Percentiles rank a stretch among this genome's conserved stretches.
These are phyloP conservation scores for Nicotiana tomentosiformis DNA, from an alignment of 257 asterid species.

Conservation along the genomic window DNA sequence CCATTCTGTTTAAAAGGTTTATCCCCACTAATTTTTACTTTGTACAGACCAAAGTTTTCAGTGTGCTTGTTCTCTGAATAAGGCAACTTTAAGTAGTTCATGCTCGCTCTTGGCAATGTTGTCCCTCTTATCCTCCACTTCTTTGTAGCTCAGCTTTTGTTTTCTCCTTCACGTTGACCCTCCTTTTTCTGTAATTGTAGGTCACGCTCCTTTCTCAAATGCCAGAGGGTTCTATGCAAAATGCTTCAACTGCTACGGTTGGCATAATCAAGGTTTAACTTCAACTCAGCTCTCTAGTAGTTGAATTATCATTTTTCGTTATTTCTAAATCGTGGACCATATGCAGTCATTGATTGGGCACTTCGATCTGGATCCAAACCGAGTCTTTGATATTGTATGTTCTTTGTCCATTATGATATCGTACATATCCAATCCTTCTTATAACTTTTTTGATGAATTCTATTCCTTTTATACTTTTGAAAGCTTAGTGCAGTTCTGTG, in stretches of 20 bases:
- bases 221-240: constrained; percentile 57
- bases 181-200: constrained; percentile 33
- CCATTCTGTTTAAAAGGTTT: background rate
- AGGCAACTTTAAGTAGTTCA: background rate
- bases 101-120: background rate
- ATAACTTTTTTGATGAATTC: background rate
- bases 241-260: constrained; percentile 72
- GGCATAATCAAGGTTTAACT: constrained; percentile 81
- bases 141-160: background rate
- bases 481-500: constrained; percentile 12
- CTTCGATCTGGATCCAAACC: constrained; percentile 97
- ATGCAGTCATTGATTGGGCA: constrained; percentile 96
- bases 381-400: constrained; percentile 97
- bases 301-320: constrained; percentile 3
- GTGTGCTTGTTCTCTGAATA: background rate
- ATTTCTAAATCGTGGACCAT: constrained; percentile 29
- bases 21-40: background rate
- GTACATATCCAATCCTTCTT: background rate
- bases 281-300: constrained; percentile 7
- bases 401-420: constrained; percentile 12
- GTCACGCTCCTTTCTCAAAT: constrained; percentile 91
- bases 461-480: constrained; percentile 13
- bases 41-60: background rate
- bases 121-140: background rate
- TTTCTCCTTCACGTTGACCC: constrained; percentile 7